Percentiles rank a stretch among this genome's conserved stretches.
Evolutionary conservation across 208 protist genomes (phyloP).

Genomic region (Crithidia mellificae): DNA sequence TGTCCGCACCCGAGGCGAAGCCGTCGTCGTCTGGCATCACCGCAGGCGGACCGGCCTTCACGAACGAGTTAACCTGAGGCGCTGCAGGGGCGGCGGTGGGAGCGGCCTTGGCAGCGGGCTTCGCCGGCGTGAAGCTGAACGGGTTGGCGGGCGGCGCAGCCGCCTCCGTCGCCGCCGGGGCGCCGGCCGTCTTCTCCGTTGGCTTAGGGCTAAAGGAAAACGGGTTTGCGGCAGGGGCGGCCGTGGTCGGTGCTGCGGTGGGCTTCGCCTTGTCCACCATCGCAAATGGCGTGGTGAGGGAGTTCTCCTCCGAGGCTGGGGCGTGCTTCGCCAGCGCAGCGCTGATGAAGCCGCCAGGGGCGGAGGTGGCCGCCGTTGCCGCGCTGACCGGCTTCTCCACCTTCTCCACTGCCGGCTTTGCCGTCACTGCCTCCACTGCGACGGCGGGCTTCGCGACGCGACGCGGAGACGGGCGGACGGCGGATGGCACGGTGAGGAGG

Average conservation of each 20-base stretch:
- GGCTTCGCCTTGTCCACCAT: conserved; percentile 9
- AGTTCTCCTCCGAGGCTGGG: conserved; percentile 23
- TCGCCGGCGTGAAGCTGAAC: neutral
- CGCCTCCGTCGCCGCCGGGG: neutral
- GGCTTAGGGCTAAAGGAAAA: conserved; percentile 13
- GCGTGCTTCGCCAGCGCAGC: conserved; percentile 23
- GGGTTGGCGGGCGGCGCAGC: neutral
- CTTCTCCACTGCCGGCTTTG: conserved; percentile 4
- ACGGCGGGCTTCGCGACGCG: neutral
- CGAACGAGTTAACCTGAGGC: conserved; percentile 24
- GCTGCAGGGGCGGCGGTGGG: too few relatives aligned
- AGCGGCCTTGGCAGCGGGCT: neutral
- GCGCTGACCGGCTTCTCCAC: neutral
- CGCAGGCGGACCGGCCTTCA: conserved; percentile 49
- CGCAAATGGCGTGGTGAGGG: conserved; percentile 24
- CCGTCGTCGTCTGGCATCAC: conserved; percentile 68
- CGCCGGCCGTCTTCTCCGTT: neutral
- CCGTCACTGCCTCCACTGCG: neutral
- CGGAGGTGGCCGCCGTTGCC: neutral
- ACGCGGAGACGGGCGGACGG: neutral
- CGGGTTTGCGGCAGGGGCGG: neutral
- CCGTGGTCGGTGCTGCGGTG: neutral
- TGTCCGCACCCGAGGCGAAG: conserved; percentile 66
- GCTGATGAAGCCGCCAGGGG: conserved; percentile 10
- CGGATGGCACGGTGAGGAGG: conserved; percentile 18